phyloP scores from a whole-genome alignment of 2,329 filamentous ascomycete species.

The Macrophomina phaseolina region DNA sequence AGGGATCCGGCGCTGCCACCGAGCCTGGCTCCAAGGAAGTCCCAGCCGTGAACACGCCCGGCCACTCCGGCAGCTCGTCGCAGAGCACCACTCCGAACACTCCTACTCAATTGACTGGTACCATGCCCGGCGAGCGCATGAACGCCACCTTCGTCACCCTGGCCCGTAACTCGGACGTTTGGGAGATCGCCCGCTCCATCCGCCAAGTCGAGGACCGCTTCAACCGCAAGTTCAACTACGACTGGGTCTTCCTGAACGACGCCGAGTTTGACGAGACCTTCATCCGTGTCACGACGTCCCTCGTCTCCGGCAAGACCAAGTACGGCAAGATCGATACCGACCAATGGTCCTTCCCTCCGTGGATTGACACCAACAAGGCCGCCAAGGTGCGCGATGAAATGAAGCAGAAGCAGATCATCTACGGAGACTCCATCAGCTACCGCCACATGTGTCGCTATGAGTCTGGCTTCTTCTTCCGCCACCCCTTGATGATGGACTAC shows the following conservation, averaged over 20 bases:
- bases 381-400: slow-evolving; percentile 91
- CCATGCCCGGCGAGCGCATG: slow-evolving; percentile 74
- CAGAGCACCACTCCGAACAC: slow-evolving; percentile 41
- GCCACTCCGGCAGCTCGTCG: neutral
- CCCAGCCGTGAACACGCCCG: slow-evolving; percentile 2
- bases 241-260: slow-evolving; percentile 99
- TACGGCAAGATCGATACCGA: slow-evolving; percentile 89
- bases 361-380: slow-evolving; percentile 95
- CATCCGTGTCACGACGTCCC: slow-evolving; percentile 85
- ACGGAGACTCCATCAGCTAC: slow-evolving; percentile 95
- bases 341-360: slow-evolving; percentile 96
- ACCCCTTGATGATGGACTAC: slow-evolving; percentile 90
- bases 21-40: slow-evolving; percentile 19
- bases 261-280: slow-evolving; percentile 91
- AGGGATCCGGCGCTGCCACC: slow-evolving; percentile 19
- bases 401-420: slow-evolving; percentile 94
- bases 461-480: slow-evolving; percentile 98
- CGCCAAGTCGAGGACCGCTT: slow-evolving; percentile 97
- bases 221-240: slow-evolving; percentile 95
- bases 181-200: slow-evolving; percentile 96
- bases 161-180: slow-evolving; percentile 89
- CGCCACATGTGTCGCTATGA: slow-evolving; percentile 99
- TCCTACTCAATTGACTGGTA: slow-evolving; percentile 43
- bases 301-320: slow-evolving; percentile 90
- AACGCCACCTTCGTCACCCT: slow-evolving; percentile 98